Conservation (phyloP, 2,329 filamentous ascomycete species). For the Calonectria naviculata region DNA sequence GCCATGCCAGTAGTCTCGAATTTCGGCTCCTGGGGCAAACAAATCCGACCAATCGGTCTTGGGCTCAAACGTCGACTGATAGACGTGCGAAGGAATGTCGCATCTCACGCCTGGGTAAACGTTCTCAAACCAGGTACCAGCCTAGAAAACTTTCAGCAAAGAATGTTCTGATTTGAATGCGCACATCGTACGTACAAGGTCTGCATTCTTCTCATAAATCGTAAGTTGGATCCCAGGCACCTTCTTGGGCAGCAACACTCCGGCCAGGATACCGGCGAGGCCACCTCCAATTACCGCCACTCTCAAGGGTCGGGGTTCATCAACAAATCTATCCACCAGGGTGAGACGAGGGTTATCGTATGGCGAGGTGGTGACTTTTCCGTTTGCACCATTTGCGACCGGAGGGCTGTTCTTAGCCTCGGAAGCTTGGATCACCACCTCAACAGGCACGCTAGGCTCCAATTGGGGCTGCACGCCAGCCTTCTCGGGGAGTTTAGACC, state of each 20-base stretch:
- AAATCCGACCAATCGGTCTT: constrained; percentile 77
- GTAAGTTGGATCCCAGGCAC: constrained; percentile 74
- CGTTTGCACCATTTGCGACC: constrained; percentile 25
- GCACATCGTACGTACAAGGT: constrained; percentile 64
- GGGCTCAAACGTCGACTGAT: constrained; percentile 75
- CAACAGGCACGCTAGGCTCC: constrained; percentile 9
- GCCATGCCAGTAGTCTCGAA: constrained; percentile 73
- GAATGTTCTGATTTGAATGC: background rate
- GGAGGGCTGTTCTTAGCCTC: constrained; percentile 12
- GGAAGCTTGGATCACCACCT: constrained; percentile 14
- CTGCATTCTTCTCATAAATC: constrained; percentile 75
- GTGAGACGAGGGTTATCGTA: constrained; percentile 33
- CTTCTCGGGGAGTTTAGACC: constrained; percentile 6
- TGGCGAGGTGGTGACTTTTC: constrained; percentile 28
- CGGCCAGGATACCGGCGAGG: constrained; percentile 60
- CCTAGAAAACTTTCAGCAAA: constrained; percentile 41
- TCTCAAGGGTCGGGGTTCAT: constrained; percentile 46
- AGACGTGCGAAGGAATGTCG: constrained; percentile 76
- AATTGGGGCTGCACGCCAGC: constrained; percentile 5
- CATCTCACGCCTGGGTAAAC: constrained; percentile 74
- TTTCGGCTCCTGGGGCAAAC: constrained; percentile 75
- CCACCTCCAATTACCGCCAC: constrained; percentile 52
- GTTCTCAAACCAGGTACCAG: constrained; percentile 66
- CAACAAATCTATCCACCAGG: constrained; percentile 47
- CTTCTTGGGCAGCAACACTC: constrained; percentile 74